Conservation (phyloP, 148 eudicot genomes). For the Rhododendron kiyosumense region DNA sequence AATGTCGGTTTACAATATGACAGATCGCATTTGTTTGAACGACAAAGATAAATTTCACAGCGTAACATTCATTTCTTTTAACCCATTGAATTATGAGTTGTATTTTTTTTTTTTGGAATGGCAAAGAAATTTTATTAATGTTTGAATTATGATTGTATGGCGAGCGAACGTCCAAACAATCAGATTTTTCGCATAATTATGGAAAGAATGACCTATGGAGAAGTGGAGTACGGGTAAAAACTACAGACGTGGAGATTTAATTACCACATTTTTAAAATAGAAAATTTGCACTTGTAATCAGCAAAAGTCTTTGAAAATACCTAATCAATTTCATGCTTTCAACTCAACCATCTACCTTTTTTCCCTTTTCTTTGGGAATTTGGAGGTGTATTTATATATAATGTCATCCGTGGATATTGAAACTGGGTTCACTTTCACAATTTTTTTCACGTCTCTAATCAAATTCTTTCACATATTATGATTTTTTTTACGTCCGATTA, state of each 20-base stretch:
- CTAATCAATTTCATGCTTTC: neutral
- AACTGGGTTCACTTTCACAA: neutral
- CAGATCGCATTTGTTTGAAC: neutral
- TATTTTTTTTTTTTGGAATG: too few species aligned
- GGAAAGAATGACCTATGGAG: neutral
- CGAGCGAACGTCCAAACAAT: neutral
- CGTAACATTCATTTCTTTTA: neutral
- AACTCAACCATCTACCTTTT: neutral
- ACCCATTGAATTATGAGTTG: neutral
- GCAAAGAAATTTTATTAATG: too few species aligned
- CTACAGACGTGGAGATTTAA: neutral
- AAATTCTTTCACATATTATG: too few species aligned
- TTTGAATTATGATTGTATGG: neutral
- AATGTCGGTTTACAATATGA: neutral
- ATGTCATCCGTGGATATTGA: neutral
- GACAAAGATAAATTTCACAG: neutral
- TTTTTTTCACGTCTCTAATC: neutral
- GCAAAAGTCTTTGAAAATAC: neutral
- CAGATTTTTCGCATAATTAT: neutral
- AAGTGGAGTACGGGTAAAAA: neutral
- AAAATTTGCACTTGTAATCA: neutral
- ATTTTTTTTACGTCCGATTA: neutral
- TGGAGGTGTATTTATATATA: neutral
- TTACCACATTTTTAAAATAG: neutral
- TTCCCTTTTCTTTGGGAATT: neutral